These are phyloP conservation scores for Tolypocladium nubicola DNA, from an alignment of 2,329 filamentous ascomycete species.

Conservation along the genomic window DNA sequence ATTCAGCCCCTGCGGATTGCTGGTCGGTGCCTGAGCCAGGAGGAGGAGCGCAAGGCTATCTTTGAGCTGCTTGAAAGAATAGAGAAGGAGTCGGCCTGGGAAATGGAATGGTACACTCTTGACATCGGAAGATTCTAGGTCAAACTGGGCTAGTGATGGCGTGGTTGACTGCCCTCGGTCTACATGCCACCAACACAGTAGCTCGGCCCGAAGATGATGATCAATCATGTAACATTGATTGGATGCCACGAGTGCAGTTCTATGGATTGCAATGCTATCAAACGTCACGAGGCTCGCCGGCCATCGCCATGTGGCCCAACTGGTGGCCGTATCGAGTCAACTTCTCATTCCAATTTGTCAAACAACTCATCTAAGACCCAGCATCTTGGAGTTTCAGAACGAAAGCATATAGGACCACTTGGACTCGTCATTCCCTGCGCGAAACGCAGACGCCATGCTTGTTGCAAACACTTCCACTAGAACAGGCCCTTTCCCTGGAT, in stretches of 20 bases:
- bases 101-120: slow-evolving; percentile 39
- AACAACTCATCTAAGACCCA: neutral
- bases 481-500: slow-evolving; percentile 20
- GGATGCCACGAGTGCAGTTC: no score
- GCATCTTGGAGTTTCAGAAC: neutral
- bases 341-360: neutral
- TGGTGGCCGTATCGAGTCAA: no score
- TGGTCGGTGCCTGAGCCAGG: slow-evolving; percentile 39
- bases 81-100: slow-evolving; percentile 41
- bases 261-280: neutral
- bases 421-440: neutral
- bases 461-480: neutral
- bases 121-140: slow-evolving; percentile 43
- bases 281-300: neutral
- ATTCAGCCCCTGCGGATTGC: slow-evolving; percentile 45
- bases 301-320: no score
- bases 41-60: slow-evolving; percentile 28
- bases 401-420: neutral
- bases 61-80: slow-evolving; percentile 35
- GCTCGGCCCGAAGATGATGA: no score
- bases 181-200: no score
- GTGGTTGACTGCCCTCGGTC: neutral
- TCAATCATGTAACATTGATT: no score
- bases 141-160: slow-evolving; percentile 16
- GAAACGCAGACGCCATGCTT: neutral